Evolutionary conservation across 176 grass and related monocot genomes (phyloP), one percentile per base, ranked within the genome.

Genomic region (Triticum timopheevii): DNA sequence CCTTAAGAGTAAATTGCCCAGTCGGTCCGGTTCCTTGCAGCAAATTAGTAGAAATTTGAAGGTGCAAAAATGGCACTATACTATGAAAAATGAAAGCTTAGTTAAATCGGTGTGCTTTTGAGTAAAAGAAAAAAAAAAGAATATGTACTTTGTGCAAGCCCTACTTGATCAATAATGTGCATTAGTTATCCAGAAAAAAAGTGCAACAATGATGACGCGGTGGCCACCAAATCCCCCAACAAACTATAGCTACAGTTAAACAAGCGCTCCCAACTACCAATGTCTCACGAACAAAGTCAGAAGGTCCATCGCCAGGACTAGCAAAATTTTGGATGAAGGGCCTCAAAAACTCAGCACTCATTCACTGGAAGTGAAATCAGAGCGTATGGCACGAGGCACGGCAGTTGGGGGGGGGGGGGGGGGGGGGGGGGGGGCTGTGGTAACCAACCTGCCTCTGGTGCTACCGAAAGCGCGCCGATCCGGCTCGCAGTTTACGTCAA

Each of bases 221-320:
- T 65, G 8, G 52, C 49, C 65, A 84, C 79, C 85, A 78, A 70
- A 77, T 69, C 42, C 31, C 61, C 20, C 82, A 69, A 80, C 61
- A 40, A 81, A 75, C 58, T 77, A 77, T 58, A 85, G 56, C 66
- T 35, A 81, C 77, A 12, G 77, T 81, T 89, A 85, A 89, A 35
- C 76, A 81, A 88, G 65, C 10, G 49, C 65, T 3, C 47, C 39
- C 64, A 22, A 39, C 72, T 25, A 47, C 72, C 13, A 49, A 78
- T 83, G 24, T 36, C 74, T 82, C 79, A 82, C 8, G 76, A 86
- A 76, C 44, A 15, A 90, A 86, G 91, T 90, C 78, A 88, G 88
- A 93, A 76, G 19, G 78, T 30, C 27, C 52, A 73, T 67, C 8
- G 44, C 71, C 88, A 59, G 2, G 19, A 88, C 86, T 35, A 89